Conservation (phyloP, 2,329 filamentous ascomycete genomes). For the Colletotrichum orchidophilum region DNA sequence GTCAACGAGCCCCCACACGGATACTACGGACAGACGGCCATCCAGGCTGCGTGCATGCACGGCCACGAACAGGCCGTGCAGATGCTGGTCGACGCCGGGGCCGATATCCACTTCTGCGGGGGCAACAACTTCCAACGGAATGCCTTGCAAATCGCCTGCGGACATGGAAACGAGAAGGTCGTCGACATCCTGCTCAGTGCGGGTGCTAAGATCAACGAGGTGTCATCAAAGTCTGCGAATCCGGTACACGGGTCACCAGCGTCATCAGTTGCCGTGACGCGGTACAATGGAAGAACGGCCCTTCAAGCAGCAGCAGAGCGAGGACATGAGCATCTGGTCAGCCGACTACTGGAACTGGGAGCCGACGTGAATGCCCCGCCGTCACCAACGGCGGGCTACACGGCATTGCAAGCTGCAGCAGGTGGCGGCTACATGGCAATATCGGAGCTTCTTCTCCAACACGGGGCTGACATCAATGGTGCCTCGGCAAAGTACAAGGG, state of each 20-base stretch:
- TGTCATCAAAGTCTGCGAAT: neutral
- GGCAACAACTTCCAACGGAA: constrained; percentile 46
- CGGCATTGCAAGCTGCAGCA: constrained; percentile 37
- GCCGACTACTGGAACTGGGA: constrained; percentile 41
- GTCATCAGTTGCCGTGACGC: constrained; percentile 34
- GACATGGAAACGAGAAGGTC: constrained; percentile 37
- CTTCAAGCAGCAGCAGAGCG: constrained; percentile 47
- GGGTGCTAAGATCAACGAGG: constrained; percentile 41
- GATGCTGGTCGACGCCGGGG: constrained; percentile 42
- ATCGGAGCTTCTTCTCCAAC: constrained; percentile 28
- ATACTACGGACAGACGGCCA: constrained; percentile 47
- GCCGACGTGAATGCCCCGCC: constrained; percentile 43
- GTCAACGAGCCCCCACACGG: constrained; percentile 43
- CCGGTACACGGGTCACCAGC: neutral
- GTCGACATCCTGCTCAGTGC: constrained; percentile 39
- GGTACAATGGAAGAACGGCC: constrained; percentile 48
- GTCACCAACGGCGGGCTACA: constrained; percentile 29
- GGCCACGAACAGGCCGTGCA: constrained; percentile 39
- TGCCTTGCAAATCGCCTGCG: constrained; percentile 50
- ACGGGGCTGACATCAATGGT: constrained; percentile 35
- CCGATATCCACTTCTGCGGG: constrained; percentile 44
- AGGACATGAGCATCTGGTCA: constrained; percentile 40
- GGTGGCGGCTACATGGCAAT: constrained; percentile 22
- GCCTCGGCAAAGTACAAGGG: constrained; percentile 34
- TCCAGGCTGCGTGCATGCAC: constrained; percentile 45